A percentile compares a stretch with the other conserved stretches of the same genome.
Evolutionary conservation across 441 rosid species (phyloP).

Genomic region (Eutrema salsugineum): DNA sequence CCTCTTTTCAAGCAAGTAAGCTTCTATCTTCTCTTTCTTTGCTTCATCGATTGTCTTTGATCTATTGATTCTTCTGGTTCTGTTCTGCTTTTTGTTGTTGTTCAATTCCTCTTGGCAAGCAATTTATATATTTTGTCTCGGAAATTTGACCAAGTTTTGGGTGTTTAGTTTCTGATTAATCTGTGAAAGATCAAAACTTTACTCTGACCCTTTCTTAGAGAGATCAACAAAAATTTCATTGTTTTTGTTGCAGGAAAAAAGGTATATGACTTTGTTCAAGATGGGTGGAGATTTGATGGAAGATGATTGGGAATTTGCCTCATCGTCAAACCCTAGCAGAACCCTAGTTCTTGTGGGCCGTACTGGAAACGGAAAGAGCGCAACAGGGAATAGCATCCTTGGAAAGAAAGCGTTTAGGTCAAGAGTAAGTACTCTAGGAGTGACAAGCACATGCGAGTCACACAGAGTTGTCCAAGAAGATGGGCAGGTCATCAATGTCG

Average conservation of each 20-base stretch:
- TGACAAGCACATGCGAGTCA: constrained; percentile 66
- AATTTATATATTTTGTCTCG: constrained; percentile 9
- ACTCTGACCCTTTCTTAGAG: background rate
- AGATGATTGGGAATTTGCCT: constrained; percentile 78
- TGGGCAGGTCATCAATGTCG: constrained; percentile 67
- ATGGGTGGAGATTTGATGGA: constrained; percentile 80
- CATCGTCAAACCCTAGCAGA: constrained; percentile 34
- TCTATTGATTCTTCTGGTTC: background rate
- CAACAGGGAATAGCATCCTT: constrained; percentile 84
- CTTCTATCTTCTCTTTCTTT: background rate
- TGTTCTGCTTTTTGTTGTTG: background rate
- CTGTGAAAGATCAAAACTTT: constrained; percentile 10
- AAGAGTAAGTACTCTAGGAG: constrained; percentile 57
- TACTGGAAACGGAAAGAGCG: constrained; percentile 91
- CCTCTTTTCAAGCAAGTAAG: constrained; percentile 19
- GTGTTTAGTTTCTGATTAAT: background rate
- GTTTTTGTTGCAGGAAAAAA: background rate
- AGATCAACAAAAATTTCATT: background rate
- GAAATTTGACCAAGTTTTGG: background rate
- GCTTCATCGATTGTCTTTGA: background rate
- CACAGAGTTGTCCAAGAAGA: constrained; percentile 42
- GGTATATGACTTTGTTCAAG: constrained; percentile 12
- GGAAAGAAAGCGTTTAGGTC: constrained; percentile 71
- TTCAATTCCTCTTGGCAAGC: background rate
- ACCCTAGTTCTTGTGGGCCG: constrained; percentile 77